Evolutionary conservation across 179 eudicot genomes (phyloP).

Genomic region (Pouteria campechiana): DNA sequence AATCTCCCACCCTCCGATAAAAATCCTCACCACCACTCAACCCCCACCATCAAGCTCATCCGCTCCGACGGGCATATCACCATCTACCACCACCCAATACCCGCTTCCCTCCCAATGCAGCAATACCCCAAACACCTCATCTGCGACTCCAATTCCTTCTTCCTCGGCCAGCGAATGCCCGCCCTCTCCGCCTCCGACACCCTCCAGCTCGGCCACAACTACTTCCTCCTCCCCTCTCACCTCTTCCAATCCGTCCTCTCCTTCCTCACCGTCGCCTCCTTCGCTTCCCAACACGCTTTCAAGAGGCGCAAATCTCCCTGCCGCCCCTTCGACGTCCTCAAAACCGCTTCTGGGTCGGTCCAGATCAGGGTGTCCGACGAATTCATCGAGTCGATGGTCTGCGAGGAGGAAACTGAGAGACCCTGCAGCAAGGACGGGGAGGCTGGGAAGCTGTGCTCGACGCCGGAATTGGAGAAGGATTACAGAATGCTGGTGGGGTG

Average conservation of each 20-base stretch:
- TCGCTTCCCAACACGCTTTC: neutral
- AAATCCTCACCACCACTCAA: too few relatives aligned
- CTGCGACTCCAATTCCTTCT: conserved; percentile 20
- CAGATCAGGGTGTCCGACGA: conserved; percentile 14
- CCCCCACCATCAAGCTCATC: conserved; percentile 9
- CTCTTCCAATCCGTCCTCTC: conserved; percentile 17
- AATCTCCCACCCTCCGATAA: too few relatives aligned
- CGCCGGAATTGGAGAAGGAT: conserved; percentile 14
- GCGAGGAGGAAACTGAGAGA: neutral
- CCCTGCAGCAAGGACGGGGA: neutral
- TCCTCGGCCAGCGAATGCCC: conserved; percentile 18
- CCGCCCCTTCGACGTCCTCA: conserved; percentile 14
- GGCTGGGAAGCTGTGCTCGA: conserved; percentile 6
- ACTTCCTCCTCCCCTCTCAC: conserved; percentile 17
- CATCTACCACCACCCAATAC: conserved; percentile 10
- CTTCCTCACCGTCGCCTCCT: conserved; percentile 9
- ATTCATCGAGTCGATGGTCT: conserved; percentile 2
- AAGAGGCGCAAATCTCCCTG: neutral
- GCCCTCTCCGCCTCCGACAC: conserved; percentile 9
- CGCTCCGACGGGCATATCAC: conserved; percentile 9
- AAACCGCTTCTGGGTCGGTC: conserved; percentile 12
- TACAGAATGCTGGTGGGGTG: conserved; percentile 12
- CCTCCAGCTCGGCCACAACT: conserved; percentile 15
- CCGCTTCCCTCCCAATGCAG: conserved; percentile 8
- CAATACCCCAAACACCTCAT: conserved; percentile 18